Evolutionary conservation across 2,329 filamentous ascomycete genomes (phyloP), one percentile per base, ranked within the genome.

Genomic region (Elsinoe necatrix): DNA sequence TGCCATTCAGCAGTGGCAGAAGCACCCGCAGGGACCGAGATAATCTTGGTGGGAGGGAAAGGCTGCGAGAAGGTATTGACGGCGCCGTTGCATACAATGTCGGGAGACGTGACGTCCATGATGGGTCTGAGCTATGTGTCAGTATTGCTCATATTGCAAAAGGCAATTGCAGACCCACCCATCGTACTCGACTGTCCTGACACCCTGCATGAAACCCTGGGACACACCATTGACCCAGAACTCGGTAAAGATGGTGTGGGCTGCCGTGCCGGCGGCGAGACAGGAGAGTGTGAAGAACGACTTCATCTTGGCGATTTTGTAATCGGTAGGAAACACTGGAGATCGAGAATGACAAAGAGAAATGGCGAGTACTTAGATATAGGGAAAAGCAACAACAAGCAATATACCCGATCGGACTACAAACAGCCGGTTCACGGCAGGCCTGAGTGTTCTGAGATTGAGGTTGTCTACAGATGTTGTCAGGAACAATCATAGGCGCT

Each of bases 111-210:
- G 42, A 80, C 77, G 60, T 74, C 70, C 9, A 71, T 73, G 4
- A 82, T 72, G 2, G 79, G 79, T 9, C 66, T 76, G 69, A 14
- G 18, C 81, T 84, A 64, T 50, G 1, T 78, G 78, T 21, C 31
- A n/a, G 25, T 7, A 39, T 23, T 9, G 20, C 29, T 14, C 16
- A 14, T 3, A n/a, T 18, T n/a, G 47, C n/a, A 11, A 4, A 8
- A 27, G 20, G 23, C 43, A 14, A 34, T 16, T 27, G 25, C n/a
- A 21, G 14, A 25, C 48, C 18, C 20, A 52, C 48, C 48, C 48
- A 34, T 52, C 48, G 16, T 52, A 52, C 31, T 52, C 31, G 48
- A 52, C 48, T 23, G 48, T 52, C 39, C 52, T 42, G 0, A 77
- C 57, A 52, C 80, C 73, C 34, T 74, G 77, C 61, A 78, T 81